Base-by-base conservation (phyloP, 208 protist genomes). In the Zelonia costaricensis region DNA sequence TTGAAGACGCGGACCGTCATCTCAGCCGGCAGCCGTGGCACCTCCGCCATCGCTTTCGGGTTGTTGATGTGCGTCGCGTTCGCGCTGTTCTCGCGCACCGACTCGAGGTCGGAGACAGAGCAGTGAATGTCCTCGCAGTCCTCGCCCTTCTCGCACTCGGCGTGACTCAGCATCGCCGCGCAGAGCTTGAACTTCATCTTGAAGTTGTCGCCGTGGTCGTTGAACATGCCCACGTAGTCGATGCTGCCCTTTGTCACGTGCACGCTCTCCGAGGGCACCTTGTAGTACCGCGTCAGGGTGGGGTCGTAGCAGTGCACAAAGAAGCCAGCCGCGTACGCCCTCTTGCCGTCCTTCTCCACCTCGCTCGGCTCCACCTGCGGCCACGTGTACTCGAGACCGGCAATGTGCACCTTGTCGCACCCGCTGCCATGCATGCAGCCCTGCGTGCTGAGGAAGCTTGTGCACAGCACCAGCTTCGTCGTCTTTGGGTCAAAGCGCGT, bases 171-270 rank as follows among this genome's bases (percentile, higher is more conserved):
- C 23, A 45, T 54, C 16, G 33, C 44, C n/a, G 69, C 53, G 68
- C 78, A 88, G 3, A 94, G 46, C 61, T 79, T 78, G 65, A 92
- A 91, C 73, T 92, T 91, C 36, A 61, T 63, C 66, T 92, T 91
- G 68, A 89, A 94, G 57, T 92, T 92, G 66, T 89, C 74, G 9
- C 88, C 85, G 75, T 92, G 78, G 36, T 92, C 83, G 59, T 94
- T 94, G 70, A 82, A 87, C 80, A 90, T 89, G 52, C 20, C 60
- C 16, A 94, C 68, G 70, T 91, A 94, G 22, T 88, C 68, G 18
- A 48, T 44, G 51, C 84, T 92, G 4, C 88, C 84, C 28, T 62
- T 58, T 20, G 85, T 90, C 36, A 78, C 69, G 40, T 74, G 64
- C 3, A 92, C 61, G n/a, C 49, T 77, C 68, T 92, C 84, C 22